Evolutionary conservation across 495 filamentous ascomycete species (phyloP).

Genomic region (Neurospora sp.): DNA sequence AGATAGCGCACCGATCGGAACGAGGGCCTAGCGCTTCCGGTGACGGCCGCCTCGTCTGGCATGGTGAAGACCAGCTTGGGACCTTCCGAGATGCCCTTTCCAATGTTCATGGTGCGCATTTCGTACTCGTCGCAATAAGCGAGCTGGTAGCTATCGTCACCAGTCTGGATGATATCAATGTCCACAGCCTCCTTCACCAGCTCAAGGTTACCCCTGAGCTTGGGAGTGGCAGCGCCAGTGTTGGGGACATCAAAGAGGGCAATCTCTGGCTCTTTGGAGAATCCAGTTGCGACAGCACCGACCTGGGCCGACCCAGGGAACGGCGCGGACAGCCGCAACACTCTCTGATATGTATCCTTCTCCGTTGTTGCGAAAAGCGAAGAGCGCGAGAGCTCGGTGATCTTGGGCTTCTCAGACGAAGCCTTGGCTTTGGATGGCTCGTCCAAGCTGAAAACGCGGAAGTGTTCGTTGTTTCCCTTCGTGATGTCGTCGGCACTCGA

Average conservation of each 20-base stretch:
- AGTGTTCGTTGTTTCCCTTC: conserved; percentile 76
- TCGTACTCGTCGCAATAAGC: conserved; percentile 75
- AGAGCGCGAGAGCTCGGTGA: conserved; percentile 45
- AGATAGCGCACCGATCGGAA: conserved; percentile 69
- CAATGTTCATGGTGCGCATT: conserved; percentile 47
- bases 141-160: conserved; percentile 51
- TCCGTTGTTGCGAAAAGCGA: conserved; percentile 51
- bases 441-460: conserved; percentile 64
- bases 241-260: conserved; percentile 63
- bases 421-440: conserved; percentile 33
- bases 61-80: conserved; percentile 52
- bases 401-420: conserved; percentile 29
- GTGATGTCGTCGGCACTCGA: conserved; percentile 59
- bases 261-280: conserved; percentile 62
- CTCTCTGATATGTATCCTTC: conserved; percentile 57
- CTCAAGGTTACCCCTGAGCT: conserved; percentile 57
- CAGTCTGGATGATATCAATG: conserved; percentile 58
- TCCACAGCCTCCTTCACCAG: conserved; percentile 68
- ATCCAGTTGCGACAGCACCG: conserved; percentile 63
- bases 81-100: conserved; percentile 39
- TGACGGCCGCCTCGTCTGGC: conserved; percentile 32
- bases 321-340: conserved; percentile 59
- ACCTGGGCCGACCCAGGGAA: conserved; percentile 46
- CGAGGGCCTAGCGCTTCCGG: conserved; percentile 39
- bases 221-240: conserved; percentile 41